Conservation (phyloP, 495 filamentous ascomycete species). For the Aspergillus cavernicola region DNA sequence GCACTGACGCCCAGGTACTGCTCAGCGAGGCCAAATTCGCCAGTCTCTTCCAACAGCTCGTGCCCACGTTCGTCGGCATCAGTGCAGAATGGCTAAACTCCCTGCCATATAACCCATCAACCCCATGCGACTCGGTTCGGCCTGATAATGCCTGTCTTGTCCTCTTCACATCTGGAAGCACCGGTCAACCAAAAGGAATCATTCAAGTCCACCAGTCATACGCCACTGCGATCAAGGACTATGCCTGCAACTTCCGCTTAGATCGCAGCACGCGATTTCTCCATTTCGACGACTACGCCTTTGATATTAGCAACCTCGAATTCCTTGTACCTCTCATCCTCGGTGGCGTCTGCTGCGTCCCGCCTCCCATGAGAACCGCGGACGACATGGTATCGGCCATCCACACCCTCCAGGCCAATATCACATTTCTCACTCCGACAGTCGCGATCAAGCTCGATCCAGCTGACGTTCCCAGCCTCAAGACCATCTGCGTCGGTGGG, state of each 20-base stretch:
- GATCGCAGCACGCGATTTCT: constrained; percentile 29
- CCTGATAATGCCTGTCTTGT: constrained; percentile 26
- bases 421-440: constrained; percentile 41
- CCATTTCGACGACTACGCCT: constrained; percentile 46
- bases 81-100: neutral
- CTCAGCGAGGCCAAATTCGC: constrained; percentile 15
- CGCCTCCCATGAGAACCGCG: constrained; percentile 31
- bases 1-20: constrained; percentile 19
- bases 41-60: constrained; percentile 4
- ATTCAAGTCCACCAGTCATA: constrained; percentile 44
- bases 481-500: constrained; percentile 24
- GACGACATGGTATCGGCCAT: constrained; percentile 32
- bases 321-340: constrained; percentile 37
- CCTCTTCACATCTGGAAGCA: constrained; percentile 45
- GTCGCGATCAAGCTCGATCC: constrained; percentile 39
- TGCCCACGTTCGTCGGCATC: neutral
- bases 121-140: neutral
- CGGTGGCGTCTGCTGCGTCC: constrained; percentile 49
- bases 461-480: constrained; percentile 24
- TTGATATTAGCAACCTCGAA: constrained; percentile 44
- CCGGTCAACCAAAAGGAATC: constrained; percentile 47
- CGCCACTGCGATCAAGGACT: constrained; percentile 24
- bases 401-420: constrained; percentile 32
- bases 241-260: constrained; percentile 19
- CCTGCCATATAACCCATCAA: constrained; percentile 1